Base-by-base conservation (phyloP, 352 stramenopile genomes). In the Phytophthora syringae region DNA sequence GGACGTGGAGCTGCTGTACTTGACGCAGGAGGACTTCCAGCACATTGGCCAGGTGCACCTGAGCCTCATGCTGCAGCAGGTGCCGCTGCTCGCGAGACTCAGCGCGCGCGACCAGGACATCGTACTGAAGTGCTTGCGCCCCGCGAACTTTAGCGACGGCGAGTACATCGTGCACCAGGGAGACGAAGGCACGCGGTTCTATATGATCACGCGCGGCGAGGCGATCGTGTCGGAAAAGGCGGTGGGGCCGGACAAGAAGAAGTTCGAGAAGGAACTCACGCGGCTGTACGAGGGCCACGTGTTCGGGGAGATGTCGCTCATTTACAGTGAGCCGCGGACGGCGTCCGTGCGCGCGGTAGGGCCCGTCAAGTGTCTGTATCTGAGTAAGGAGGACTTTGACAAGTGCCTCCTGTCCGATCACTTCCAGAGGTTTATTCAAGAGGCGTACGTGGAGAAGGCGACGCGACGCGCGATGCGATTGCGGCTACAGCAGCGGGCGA, bases 151-250 rank as follows among this genome's bases (percentile, higher is more conserved):
- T 30, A 88, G 72, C 22, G 82, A 95, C 47, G 89, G 89, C 7
- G 90, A 97, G 51, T 95, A 90, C 67, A 95, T 97, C 72, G 86
- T 97, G 18, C 84, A 79, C n/a, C 88, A 97, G 59, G 90, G 90
- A 54, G 88, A 97, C 16, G 82, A 95, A 77, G 89, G 90, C 21
- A 89, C 79, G 44, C 81, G 87, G 25, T 96, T 97, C 37, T 97
- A 96, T 51, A 95, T 97, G 78, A 97, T 97, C 61, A 95, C 88
- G 27, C 77, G 86, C 16, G 90, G 90, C 18, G 89, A 95, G 28
- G 90, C 89, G 2, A 84, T 93, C 32, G 88, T 97, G 18, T 84
- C 75, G 20, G 86, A 97, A 59, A 87, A 80, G 13, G 79, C 87
- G 27, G 67, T 72, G 21, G 64, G 43, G 2, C 51, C 63, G 5